Evolutionary conservation across 139 green algal genomes (phyloP), one percentile per base, ranked within the genome.

Genomic region (Raphidocelis subcapitata): DNA sequence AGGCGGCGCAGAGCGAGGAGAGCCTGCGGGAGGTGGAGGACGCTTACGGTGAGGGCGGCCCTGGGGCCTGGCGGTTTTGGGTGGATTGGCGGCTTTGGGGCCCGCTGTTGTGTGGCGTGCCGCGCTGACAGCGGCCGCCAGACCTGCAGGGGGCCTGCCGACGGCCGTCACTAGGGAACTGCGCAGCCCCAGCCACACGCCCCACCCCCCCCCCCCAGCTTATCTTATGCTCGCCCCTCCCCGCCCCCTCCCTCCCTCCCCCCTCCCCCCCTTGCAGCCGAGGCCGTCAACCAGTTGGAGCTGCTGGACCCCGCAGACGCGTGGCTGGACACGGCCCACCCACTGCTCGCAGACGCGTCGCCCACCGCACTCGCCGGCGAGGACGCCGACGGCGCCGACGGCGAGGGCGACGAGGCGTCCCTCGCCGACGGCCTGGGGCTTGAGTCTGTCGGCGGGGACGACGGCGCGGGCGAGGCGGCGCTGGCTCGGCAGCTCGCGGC

Each of bases 311-410:
- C 64, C 3, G n/a, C 24, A 20, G 64, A 79, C n/a, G 73, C 65
- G 5, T 73, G 73, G 64, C 56, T 79, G 29, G 73, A 79, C 33
- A 23, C 65, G n/a, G 56, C 37, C 23, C 65, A 74, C 32, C 64
- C 65, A 4, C 64, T 77, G 33, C 71, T 77, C 33, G 47, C 26
- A 18, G 24, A 10, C 23, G 59, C 47, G 20, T 3, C 62, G 23
- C 57, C 69, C 8, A 24, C 69, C 28, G 10, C 57, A 10, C 44
- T 44, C 18, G 21, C 69, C 64, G 33, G 32, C 28, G 52, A 36
- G 31, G 15, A 26, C 54, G 29, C 8, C 54, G 59, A 26, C 64
- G 54, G 64, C 41, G 37, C 26, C 60, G 26, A 21, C 37, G 35
- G 54, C 37, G 55, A 26, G 41, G 31, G 18, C 29, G 32, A 32